Percentiles rank a stretch among this genome's conserved stretches.
These are phyloP conservation scores for Phytophthora meadii DNA, from an alignment of 352 stramenopile genomes.

Conservation along the genomic window DNA sequence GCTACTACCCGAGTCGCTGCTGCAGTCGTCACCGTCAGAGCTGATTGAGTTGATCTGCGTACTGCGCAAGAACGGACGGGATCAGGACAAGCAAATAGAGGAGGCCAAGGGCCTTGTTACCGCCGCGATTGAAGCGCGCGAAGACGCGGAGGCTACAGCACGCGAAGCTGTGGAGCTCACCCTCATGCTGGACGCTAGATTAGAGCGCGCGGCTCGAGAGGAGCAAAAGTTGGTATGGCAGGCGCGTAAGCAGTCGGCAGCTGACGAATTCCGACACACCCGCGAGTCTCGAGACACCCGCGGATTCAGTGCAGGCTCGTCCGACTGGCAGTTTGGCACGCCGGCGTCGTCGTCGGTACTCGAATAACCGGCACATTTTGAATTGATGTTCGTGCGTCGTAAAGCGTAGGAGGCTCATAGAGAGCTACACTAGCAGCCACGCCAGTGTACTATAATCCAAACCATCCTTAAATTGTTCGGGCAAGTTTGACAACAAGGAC, in stretches of 20 bases:
- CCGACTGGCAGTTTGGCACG: conserved; percentile 34
- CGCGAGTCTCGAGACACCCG: conserved; percentile 21
- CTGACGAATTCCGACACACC: conserved; percentile 29
- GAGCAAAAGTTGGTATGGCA: conserved; percentile 32
- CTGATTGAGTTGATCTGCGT: conserved; percentile 77
- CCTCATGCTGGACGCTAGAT: conserved; percentile 70
- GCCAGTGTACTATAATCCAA: conserved; percentile 44
- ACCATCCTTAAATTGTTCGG: conserved; percentile 5
- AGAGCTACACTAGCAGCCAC: conserved; percentile 32
- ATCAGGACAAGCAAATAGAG: conserved; percentile 79
- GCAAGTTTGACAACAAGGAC: no score
- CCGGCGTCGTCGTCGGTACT: conserved; percentile 30
- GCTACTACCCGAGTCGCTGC: conserved; percentile 59
- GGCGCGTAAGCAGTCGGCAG: conserved; percentile 26
- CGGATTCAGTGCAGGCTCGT: conserved; percentile 24
- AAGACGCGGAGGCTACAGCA: conserved; percentile 76
- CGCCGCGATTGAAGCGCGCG: conserved; percentile 79
- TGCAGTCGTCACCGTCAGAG: conserved; percentile 56
- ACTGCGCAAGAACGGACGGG: conserved; percentile 70
- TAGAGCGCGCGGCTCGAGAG: conserved; percentile 69
- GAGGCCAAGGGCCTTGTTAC: conserved; percentile 78
- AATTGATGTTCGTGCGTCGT: conserved; percentile 31
- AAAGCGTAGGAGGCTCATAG: conserved; percentile 37
- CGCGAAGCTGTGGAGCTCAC: conserved; percentile 78
- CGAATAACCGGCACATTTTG: conserved; percentile 19